Evolutionary conservation across 441 rosid species (phyloP).

Genomic region (Syzygium syzygioides): DNA sequence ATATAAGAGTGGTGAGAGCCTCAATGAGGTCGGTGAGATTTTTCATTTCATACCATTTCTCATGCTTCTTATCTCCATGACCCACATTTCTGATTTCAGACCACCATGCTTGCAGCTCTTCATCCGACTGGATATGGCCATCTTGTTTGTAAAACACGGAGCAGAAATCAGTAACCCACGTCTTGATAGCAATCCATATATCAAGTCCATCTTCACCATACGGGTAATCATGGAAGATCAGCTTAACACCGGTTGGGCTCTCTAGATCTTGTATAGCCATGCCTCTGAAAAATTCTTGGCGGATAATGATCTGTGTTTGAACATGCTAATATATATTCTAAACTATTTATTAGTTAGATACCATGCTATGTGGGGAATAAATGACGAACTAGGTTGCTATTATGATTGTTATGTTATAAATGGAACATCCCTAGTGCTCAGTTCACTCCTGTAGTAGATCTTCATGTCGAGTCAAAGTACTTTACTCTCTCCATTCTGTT

Average conservation of each 20-base stretch:
- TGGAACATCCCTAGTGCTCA: neutral
- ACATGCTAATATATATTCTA: neutral
- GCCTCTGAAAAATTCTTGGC: conserved; percentile 27
- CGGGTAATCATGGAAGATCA: conserved; percentile 58
- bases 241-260: conserved; percentile 31
- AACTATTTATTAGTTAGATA: neutral
- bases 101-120: conserved; percentile 89
- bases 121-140: conserved; percentile 34
- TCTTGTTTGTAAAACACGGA: conserved; percentile 43
- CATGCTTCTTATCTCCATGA: conserved; percentile 56
- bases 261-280: conserved; percentile 40
- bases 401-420: neutral
- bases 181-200: conserved; percentile 48
- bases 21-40: conserved; percentile 26
- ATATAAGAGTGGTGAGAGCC: conserved; percentile 50
- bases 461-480: neutral
- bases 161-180: conserved; percentile 56
- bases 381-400: neutral
- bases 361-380: neutral
- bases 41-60: conserved; percentile 45
- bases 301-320: neutral
- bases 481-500: neutral
- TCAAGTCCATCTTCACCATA: conserved; percentile 64
- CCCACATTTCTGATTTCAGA: conserved; percentile 52
- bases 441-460: neutral